These are phyloP conservation scores for Brasilioporus rufonigricans DNA, from an alignment of 768 basidiomycete genomes.

Conservation along the genomic window DNA sequence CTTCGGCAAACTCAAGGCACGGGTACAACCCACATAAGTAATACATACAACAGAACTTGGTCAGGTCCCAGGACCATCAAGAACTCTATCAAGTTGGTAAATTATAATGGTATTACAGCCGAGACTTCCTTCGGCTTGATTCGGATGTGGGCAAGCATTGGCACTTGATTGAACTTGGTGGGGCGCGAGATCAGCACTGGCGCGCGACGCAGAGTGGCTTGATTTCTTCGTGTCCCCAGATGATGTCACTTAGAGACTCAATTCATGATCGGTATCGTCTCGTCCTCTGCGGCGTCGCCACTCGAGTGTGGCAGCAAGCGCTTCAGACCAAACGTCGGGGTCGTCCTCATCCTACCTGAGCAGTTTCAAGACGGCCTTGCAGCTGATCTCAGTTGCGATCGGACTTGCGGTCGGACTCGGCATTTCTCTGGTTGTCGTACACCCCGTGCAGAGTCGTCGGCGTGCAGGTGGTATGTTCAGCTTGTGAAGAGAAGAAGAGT, in stretches of 20 bases:
- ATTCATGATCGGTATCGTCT: too few relatives aligned
- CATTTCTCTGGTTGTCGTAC: constrained; percentile 62
- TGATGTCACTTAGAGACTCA: too few relatives aligned
- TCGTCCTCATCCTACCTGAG: constrained; percentile 56
- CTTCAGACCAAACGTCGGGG: constrained; percentile 51
- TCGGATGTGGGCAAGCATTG: too few relatives aligned
- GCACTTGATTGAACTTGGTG: too few relatives aligned
- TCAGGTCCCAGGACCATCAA: too few relatives aligned
- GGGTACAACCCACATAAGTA: not conserved
- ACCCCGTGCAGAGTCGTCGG: constrained; percentile 58
- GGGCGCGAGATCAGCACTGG: too few relatives aligned
- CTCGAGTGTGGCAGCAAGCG: too few relatives aligned
- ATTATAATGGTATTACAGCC: not conserved
- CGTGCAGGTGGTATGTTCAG: constrained; percentile 64
- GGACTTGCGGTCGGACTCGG: constrained; percentile 80
- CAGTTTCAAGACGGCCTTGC: constrained; percentile 73
- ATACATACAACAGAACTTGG: too few relatives aligned
- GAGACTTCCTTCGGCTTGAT: not conserved
- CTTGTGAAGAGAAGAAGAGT: constrained; percentile 35
- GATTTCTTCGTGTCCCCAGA: too few relatives aligned
- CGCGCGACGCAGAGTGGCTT: too few relatives aligned
- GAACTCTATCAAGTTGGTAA: too few relatives aligned
- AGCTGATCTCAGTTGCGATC: constrained; percentile 74
- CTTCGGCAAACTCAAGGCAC: not conserved
- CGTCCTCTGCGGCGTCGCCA: too few relatives aligned